Percentiles rank a stretch among this genome's conserved stretches.
Conservation (phyloP, 768 basidiomycete species). For the Leccinum longicurvipes region DNA sequence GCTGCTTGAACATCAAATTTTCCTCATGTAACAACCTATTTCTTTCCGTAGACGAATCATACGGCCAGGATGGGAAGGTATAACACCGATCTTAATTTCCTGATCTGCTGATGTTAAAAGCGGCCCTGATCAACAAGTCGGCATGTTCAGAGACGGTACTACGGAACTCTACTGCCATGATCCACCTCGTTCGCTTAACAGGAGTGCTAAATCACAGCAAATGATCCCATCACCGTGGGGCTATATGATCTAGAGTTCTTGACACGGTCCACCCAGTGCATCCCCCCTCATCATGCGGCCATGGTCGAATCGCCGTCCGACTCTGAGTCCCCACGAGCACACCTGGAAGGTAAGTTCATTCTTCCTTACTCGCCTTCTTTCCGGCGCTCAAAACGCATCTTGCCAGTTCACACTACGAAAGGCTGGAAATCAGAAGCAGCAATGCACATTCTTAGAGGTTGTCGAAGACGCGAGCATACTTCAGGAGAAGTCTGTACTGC, state of each 20-base stretch:
- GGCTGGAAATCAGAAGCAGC: conserved; percentile 2
- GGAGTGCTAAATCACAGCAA: neutral
- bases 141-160: neutral
- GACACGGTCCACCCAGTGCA: neutral
- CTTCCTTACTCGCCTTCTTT: neutral
- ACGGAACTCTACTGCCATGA: neutral
- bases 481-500: conserved; percentile 10
- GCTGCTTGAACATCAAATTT: neutral
- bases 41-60: neutral
- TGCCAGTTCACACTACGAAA: neutral
- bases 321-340: neutral
- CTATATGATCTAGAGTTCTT: neutral
- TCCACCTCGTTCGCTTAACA: neutral
- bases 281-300: conserved; percentile 2
- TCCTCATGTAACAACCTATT: neutral
- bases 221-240: neutral
- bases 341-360: conserved; percentile 8
- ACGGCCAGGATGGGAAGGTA: neutral
- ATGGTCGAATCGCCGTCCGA: neutral
- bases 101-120: neutral
- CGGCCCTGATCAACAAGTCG: neutral
- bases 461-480: conserved; percentile 18
- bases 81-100: neutral
- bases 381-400: neutral
- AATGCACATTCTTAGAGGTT: conserved; percentile 11